A percentile compares a stretch with the other conserved stretches of the same genome.
These are phyloP conservation scores for Uronychia setigera DNA, from an alignment of 73 alveolate genomes.

Conservation along the genomic window DNA sequence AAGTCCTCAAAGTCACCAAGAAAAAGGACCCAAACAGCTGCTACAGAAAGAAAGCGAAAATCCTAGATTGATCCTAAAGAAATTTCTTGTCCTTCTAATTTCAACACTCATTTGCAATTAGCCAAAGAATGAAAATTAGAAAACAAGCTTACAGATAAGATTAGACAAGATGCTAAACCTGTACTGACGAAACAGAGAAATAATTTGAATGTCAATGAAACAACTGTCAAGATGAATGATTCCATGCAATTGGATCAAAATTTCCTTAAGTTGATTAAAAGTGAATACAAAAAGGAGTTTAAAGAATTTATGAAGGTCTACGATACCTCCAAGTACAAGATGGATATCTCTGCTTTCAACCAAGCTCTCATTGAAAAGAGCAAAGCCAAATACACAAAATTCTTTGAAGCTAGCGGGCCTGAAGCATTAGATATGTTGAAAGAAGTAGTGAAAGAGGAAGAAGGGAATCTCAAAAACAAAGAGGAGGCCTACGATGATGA, in stretches of 20 bases:
- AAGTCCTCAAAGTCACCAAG: background rate
- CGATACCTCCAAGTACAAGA: background rate
- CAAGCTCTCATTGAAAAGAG: background rate
- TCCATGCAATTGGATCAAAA: too few species aligned
- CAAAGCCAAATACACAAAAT: background rate
- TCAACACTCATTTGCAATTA: background rate
- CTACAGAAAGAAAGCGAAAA: background rate
- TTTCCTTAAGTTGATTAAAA: background rate
- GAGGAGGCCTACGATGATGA: background rate
- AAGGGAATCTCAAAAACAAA: background rate
- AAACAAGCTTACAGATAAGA: background rate
- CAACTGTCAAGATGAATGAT: background rate
- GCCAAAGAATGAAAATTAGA: background rate
- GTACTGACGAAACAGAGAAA: background rate
- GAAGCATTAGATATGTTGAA: background rate
- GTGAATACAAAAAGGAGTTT: background rate
- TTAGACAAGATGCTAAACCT: background rate
- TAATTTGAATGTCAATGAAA: background rate
- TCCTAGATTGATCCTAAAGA: background rate
- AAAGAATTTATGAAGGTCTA: background rate
- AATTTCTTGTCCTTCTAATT: too few species aligned
- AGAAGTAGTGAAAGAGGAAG: background rate
- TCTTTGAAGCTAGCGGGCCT: too few species aligned
- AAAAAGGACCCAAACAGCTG: background rate
- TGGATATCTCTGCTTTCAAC: background rate